A percentile compares a stretch with the other conserved stretches of the same genome.
phyloP scores from a whole-genome alignment of 2,329 filamentous ascomycete genomes.

The Orbilia brochopaga region DNA sequence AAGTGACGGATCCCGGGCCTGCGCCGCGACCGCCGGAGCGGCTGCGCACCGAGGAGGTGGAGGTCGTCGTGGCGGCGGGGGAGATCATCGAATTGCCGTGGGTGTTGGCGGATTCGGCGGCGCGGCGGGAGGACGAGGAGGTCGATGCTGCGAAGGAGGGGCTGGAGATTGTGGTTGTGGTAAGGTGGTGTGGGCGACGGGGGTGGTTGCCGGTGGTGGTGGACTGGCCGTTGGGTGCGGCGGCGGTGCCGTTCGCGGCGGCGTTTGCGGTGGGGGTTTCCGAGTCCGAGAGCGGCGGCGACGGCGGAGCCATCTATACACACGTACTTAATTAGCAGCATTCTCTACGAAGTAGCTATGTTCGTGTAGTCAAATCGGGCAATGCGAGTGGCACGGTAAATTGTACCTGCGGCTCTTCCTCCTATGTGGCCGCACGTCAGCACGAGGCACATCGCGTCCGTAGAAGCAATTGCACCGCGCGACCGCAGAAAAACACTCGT shows the following conservation, averaged over 20 bases:
- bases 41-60: constrained; percentile 43
- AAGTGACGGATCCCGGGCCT: constrained; percentile 29
- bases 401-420: neutral
- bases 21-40: constrained; percentile 30
- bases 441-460: neutral
- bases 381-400: neutral
- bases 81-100: constrained; percentile 38
- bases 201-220: constrained; percentile 5
- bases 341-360: constrained; percentile 6
- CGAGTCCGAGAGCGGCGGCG: constrained; percentile 39
- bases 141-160: constrained; percentile 43
- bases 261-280: constrained; percentile 21
- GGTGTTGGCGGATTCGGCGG: constrained; percentile 17
- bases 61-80: constrained; percentile 40
- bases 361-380: too few relatives aligned
- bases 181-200: constrained; percentile 43
- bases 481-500: neutral
- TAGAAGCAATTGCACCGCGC: neutral
- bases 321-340: constrained; percentile 2
- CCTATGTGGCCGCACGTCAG: neutral
- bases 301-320: constrained; percentile 29
- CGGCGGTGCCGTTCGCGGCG: constrained; percentile 9
- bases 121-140: constrained; percentile 39
- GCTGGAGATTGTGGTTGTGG: constrained; percentile 21
- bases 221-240: neutral